Base-by-base conservation (phyloP, 1,139 yeast genomes). In the Yamadazyma conglobata region DNA sequence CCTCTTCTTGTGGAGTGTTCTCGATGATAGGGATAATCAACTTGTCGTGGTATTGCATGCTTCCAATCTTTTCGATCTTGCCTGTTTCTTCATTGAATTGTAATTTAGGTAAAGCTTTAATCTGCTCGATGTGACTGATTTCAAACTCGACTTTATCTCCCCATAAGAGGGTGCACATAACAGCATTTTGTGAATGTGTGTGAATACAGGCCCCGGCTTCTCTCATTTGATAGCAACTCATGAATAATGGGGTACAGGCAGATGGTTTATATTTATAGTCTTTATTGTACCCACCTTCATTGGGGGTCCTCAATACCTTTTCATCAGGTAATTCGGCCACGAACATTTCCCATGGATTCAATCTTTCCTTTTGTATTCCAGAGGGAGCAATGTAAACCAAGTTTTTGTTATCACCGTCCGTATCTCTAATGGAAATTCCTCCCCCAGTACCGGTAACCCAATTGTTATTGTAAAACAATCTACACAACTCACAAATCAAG, bases 401-500 rank as follows among this genome's bases (percentile, higher is more conserved):
- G 35, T 77, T 68, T 12, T 67, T 63, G 37, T 66, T 58, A 11
- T 37, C 34, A 3, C 69, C 70, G 4, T 66, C 68, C 17, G 64
- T 71, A 31, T 81, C 77, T 40, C 83, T 67, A 32, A 89, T 82
- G 22, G 95, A 83, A 47, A 89, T 81, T 3, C 96, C 96, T 15
- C 97, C 97, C 3, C 96, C 96, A 1, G 97, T 89, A 4, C 96
- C 97, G 0, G 95, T 83, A 40, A 87, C 93, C 96, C 96, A 88
- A 35, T 85, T 82, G 50, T 82, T 81, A 47, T 76, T 70, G 53
- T 84, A 89, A 52, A 89, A 86, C 17, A 75, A 61, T 30, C 76
- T 67, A 54, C 96, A 88, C 22, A 89, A 67, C 42, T 83, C 86
- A 52, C 95, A 87, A 40, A 89, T 84, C 46, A 84, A 61, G 47